phyloP scores from a whole-genome alignment of 495 filamentous ascomycete genomes.

The Paragyromitra xinjiangensis region DNA sequence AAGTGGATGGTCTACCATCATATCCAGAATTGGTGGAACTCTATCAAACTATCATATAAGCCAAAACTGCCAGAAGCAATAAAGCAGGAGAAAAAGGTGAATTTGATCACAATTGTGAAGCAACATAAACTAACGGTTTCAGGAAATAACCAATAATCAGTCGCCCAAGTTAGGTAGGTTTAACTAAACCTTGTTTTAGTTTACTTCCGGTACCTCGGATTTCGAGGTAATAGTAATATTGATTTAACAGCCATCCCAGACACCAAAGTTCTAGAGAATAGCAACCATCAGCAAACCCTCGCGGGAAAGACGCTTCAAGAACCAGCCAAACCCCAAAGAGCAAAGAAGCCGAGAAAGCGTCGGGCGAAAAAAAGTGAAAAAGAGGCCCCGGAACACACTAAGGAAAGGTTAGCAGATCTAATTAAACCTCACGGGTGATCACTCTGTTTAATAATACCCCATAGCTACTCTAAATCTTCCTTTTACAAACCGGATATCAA shows the following conservation, averaged over 20 bases:
- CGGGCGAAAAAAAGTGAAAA: not conserved
- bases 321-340: not conserved
- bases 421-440: not conserved
- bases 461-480: not conserved
- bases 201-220: not conserved
- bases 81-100: not conserved
- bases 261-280: not conserved
- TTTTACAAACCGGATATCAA: slow-evolving; percentile 10
- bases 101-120: not conserved
- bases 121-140: not conserved
- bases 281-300: not conserved
- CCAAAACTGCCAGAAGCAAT: not conserved
- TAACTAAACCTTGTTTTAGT: not conserved
- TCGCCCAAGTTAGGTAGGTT: not conserved
- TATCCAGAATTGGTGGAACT: slow-evolving; percentile 26
- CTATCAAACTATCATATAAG: not conserved
- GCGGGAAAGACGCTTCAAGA: not conserved
- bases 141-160: not conserved
- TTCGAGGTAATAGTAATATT: not conserved
- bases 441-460: not conserved
- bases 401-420: slow-evolving; percentile 7
- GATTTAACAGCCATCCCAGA: not conserved
- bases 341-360: not conserved
- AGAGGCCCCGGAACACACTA: not conserved
- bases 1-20: slow-evolving; percentile 25